A percentile compares a stretch with the other conserved stretches of the same genome.
Evolutionary conservation across 106 monocot genomes (phyloP).

Genomic region (Dendrobium officinale): DNA sequence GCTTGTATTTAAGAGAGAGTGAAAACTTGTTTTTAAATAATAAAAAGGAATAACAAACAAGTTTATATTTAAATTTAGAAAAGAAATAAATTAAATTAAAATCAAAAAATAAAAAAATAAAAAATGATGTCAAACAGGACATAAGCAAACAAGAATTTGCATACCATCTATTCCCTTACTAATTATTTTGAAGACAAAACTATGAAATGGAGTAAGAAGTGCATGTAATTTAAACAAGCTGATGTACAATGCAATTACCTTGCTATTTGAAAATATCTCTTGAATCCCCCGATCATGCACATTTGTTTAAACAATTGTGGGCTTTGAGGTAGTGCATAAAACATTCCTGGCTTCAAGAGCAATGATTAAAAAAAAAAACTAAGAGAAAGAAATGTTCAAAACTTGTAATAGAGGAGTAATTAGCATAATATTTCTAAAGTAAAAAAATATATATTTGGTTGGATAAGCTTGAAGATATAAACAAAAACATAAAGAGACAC

Average conservation of each 20-base stretch:
- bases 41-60: too few relatives aligned
- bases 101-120: too few relatives aligned
- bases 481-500: not conserved
- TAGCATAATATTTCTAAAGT: not conserved
- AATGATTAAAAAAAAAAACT: constrained; percentile 17
- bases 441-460: not conserved
- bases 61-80: too few relatives aligned
- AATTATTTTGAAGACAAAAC: not conserved
- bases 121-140: too few relatives aligned
- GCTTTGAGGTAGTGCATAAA: constrained; percentile 99
- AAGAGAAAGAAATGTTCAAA: not conserved
- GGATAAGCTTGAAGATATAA: not conserved
- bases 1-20: too few relatives aligned
- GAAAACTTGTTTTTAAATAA: too few relatives aligned
- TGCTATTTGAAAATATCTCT: constrained; percentile 93
- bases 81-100: too few relatives aligned
- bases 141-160: not conserved
- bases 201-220: not conserved
- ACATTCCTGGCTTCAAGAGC: constrained; percentile 91
- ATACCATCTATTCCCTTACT: not conserved
- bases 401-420: not conserved
- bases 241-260: constrained; percentile 32
- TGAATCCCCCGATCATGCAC: constrained; percentile 93
- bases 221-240: not conserved
- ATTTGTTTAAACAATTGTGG: constrained; percentile 99